Percentiles rank a stretch among this genome's conserved stretches.
Evolutionary conservation across 2,329 filamentous ascomycete species (phyloP).

Genomic region (Fusarium odoratissimum): DNA sequence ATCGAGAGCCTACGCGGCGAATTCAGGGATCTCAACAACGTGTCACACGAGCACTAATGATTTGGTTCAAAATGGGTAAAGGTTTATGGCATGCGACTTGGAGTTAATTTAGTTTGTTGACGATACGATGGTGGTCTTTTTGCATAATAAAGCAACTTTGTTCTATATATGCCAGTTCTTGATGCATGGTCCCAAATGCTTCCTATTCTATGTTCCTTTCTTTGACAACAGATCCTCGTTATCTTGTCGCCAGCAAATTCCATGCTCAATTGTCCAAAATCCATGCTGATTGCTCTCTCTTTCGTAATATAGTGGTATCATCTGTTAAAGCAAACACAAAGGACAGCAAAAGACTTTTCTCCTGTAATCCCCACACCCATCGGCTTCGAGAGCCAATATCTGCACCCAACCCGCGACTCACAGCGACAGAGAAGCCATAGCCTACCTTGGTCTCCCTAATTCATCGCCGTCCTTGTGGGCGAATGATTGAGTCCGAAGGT

Average conservation of each 20-base stretch:
- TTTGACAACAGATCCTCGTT: neutral
- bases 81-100: neutral
- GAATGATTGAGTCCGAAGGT: slow-evolving; percentile 16
- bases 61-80: slow-evolving; percentile 10
- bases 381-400: neutral
- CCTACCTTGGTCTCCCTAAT: neutral
- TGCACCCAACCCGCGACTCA: neutral
- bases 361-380: neutral
- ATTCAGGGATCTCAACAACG: slow-evolving; percentile 47
- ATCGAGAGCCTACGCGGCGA: slow-evolving; percentile 48
- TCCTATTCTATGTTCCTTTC: neutral
- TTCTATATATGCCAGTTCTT: neutral
- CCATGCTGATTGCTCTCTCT: neutral
- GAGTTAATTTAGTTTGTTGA: slow-evolving; percentile 18
- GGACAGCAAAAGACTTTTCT: neutral
- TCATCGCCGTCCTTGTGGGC: neutral
- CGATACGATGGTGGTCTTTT: slow-evolving; percentile 8
- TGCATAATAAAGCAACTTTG: slow-evolving; percentile 15
- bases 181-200: neutral
- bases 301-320: neutral
- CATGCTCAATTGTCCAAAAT: neutral
- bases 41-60: slow-evolving; percentile 38
- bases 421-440: neutral
- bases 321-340: neutral
- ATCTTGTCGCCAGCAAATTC: neutral